A percentile compares a stretch with the other conserved stretches of the same genome.
phyloP scores from a whole-genome alignment of 148 eudicot genomes.

The Diospyros lotus region DNA sequence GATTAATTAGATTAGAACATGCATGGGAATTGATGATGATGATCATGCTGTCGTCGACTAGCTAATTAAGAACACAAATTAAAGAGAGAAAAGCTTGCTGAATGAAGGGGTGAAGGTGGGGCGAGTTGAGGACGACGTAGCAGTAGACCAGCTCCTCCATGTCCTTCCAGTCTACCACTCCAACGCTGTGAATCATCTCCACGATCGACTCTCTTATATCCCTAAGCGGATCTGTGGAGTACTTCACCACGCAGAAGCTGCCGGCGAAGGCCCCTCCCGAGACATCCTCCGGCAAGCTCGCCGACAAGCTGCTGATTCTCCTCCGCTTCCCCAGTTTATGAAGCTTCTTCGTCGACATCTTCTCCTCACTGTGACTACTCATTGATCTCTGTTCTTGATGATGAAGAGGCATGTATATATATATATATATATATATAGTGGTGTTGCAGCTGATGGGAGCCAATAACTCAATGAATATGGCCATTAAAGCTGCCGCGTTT shows the following conservation, averaged over 20 bases:
- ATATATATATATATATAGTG: too few species aligned
- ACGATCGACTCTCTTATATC: constrained; percentile 54
- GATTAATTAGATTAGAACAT: too few species aligned
- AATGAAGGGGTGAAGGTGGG: constrained; percentile 46
- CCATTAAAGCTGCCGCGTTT: too few species aligned
- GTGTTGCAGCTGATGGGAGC: too few species aligned
- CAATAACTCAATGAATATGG: too few species aligned
- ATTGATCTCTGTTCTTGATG: too few species aligned
- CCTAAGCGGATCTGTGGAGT: constrained; percentile 40
- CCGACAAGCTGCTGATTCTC: constrained; percentile 55
- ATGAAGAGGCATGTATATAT: too few species aligned
- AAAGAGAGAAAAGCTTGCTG: constrained; percentile 47
- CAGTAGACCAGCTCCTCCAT: constrained; percentile 77
- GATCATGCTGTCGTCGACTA: too few species aligned
- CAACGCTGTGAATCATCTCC: constrained; percentile 44
- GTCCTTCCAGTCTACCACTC: constrained; percentile 49
- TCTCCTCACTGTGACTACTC: not conserved
- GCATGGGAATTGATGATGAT: too few species aligned
- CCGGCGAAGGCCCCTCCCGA: constrained; percentile 35
- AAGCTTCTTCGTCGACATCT: constrained; percentile 9
- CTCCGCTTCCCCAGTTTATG: not conserved
- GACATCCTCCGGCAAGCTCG: constrained; percentile 51
- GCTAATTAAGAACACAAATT: constrained; percentile 23
- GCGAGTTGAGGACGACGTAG: constrained; percentile 57
- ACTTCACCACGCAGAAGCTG: constrained; percentile 51